These are phyloP conservation scores for Fusarium sp. DNA, from an alignment of 2,329 filamentous ascomycete genomes.

Conservation along the genomic window DNA sequence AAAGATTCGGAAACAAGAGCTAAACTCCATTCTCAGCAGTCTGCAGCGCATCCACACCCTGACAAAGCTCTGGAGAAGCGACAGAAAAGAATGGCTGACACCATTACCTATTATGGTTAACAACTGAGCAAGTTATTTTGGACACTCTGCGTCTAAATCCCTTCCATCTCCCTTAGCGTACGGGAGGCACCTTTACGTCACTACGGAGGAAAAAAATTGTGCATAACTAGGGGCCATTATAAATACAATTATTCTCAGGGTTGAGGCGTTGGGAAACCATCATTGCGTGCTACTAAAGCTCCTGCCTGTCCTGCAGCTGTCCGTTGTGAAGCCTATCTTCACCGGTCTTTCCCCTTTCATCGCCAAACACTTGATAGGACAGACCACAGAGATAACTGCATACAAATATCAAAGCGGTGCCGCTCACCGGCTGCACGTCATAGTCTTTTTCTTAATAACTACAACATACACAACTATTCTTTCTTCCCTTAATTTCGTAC, in stretches of 20 bases:
- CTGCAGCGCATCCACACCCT: constrained; percentile 16
- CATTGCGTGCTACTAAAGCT: constrained; percentile 6
- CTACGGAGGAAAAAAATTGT: constrained; percentile 11
- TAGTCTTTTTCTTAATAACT: background rate
- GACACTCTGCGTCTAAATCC: constrained; percentile 4
- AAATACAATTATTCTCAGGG: constrained; percentile 19
- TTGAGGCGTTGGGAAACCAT: background rate
- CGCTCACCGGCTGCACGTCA: background rate
- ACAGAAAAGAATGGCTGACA: constrained; percentile 12
- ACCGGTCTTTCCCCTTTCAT: constrained; percentile 7
- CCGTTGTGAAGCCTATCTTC: constrained; percentile 19
- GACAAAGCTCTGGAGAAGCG: constrained; percentile 9
- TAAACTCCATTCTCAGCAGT: constrained; percentile 35
- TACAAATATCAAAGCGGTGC: constrained; percentile 5
- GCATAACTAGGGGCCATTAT: constrained; percentile 19
- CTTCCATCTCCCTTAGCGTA: constrained; percentile 17
- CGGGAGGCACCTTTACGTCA: constrained; percentile 21
- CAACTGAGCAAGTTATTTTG: constrained; percentile 10
- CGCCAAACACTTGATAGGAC: constrained; percentile 5
- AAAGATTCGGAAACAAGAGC: constrained; percentile 34
- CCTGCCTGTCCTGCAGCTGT: constrained; percentile 1
- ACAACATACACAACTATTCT: background rate
- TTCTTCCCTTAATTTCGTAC: background rate
- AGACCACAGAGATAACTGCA: constrained; percentile 13
- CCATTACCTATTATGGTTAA: background rate